Base-by-base conservation (phyloP, 331 rosid genomes). In the Malus hybrid region DNA sequence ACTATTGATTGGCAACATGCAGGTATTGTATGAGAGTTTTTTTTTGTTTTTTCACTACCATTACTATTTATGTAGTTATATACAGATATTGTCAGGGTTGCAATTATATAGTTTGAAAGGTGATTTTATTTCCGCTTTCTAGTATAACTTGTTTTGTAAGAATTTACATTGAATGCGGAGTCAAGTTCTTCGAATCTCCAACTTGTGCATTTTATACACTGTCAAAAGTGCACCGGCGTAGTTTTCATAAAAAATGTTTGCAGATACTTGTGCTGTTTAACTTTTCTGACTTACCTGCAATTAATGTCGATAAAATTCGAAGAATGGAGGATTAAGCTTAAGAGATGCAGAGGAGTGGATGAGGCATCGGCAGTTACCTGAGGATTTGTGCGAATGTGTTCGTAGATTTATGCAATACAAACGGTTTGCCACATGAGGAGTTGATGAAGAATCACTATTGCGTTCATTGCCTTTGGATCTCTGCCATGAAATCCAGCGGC, bases 321-420 rank as follows among this genome's bases (percentile, higher is more conserved):
- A 80, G 97, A 91, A 80, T 92, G 97, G 96, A 90, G 97, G 89
- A 74, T 94, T 42, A 82, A 87, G 79, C 86, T 7, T 89, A 78
- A 87, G 82, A 79, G 99, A 94, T 29, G 90, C 96, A 0, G 97
- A 94, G 79, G 96, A 94, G 80, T 94, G 99, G 99, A 94, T 91
- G 99, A 88, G 96, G 82, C 96, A 87, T 74, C 94, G 97, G 30
- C 96, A 86, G 76, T 84, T 91, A 80, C 97, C 97, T 53, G 87
- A 30, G 6, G 87, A 82, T 52, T 72, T 94, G 87, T 89, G 86
- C 68, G 90, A 81, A 70, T 96, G 99, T 19, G 88, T 91, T 28
- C 91, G 89, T 18, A 84, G 91, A 68, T 94, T 88, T 52, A 93
- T 88, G 78, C 95, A 90, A 69, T 91, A 92, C 57, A 86, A 88